A percentile compares a stretch with the other conserved stretches of the same genome.
phyloP scores from a whole-genome alignment of 2,329 filamentous ascomycete species.

The Microcyclosporella mali region DNA sequence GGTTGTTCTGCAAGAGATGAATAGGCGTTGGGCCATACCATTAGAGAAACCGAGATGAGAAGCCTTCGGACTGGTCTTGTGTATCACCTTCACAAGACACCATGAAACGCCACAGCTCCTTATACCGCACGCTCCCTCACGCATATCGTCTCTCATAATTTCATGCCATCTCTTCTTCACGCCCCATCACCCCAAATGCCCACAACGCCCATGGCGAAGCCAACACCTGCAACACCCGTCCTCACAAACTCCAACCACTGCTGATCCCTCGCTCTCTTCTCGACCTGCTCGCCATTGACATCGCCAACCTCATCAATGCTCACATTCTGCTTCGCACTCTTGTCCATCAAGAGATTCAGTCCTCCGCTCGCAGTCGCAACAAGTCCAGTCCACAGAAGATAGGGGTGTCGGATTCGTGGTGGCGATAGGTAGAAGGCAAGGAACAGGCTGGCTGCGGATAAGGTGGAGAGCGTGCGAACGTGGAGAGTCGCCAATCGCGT shows the following conservation, averaged over 20 bases:
- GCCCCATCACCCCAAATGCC: slow-evolving; percentile 46
- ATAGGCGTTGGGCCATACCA: too few relatives aligned
- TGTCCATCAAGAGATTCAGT: slow-evolving; percentile 32
- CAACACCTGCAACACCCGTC: slow-evolving; percentile 37
- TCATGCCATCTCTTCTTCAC: slow-evolving; percentile 1
- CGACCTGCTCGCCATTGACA: slow-evolving; percentile 47
- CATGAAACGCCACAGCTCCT: too few relatives aligned
- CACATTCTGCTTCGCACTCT: slow-evolving; percentile 18
- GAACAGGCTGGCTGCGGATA: slow-evolving; percentile 66
- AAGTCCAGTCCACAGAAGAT: slow-evolving; percentile 77
- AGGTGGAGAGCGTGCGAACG: slow-evolving; percentile 58
- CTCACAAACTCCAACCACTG: slow-evolving; percentile 39
- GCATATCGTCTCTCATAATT: too few relatives aligned
- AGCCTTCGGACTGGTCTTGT: too few relatives aligned
- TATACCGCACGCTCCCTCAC: too few relatives aligned
- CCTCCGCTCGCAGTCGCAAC: slow-evolving; percentile 49
- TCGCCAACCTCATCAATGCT: slow-evolving; percentile 28
- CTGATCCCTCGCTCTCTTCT: slow-evolving; percentile 40
- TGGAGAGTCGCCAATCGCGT: slow-evolving; percentile 62
- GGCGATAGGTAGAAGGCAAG: slow-evolving; percentile 75
- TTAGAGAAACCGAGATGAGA: too few relatives aligned
- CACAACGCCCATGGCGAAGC: slow-evolving; percentile 43
- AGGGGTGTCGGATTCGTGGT: slow-evolving; percentile 71
- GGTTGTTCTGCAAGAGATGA: too few relatives aligned
- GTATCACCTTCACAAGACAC: too few relatives aligned